These are phyloP conservation scores for Biscutella laevigata DNA, from an alignment of 441 rosid species.

Conservation along the genomic window DNA sequence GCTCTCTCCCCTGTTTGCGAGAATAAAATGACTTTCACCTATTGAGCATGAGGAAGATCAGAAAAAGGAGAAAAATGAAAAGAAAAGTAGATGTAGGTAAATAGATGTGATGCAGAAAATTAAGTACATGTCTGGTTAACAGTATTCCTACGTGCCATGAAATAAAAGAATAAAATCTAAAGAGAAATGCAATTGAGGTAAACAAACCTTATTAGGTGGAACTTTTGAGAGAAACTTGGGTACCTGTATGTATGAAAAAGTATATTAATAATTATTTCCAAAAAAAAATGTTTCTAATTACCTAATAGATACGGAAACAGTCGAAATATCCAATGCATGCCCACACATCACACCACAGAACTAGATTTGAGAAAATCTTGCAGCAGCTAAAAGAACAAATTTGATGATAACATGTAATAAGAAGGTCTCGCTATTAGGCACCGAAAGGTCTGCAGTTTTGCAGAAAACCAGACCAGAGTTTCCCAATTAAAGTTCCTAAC, in stretches of 20 bases:
- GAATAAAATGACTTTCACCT: slow-evolving; percentile 92
- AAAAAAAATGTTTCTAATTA: background rate
- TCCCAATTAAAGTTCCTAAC: slow-evolving; percentile 1
- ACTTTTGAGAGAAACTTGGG: slow-evolving; percentile 31
- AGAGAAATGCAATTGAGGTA: background rate
- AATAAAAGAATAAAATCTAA: background rate
- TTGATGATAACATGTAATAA: slow-evolving; percentile 10
- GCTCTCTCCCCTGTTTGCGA: slow-evolving; percentile 98
- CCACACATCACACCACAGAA: slow-evolving; percentile 9
- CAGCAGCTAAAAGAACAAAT: slow-evolving; percentile 7
- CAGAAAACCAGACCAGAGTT: slow-evolving; percentile 3
- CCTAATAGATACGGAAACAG: background rate
- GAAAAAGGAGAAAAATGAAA: slow-evolving; percentile 3
- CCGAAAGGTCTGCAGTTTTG: background rate
- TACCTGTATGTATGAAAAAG: slow-evolving; percentile 17
- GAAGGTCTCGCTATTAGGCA: slow-evolving; percentile 1
- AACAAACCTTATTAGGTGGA: slow-evolving; percentile 31
- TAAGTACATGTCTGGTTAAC: background rate
- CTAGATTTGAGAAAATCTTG: background rate
- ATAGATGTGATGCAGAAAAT: slow-evolving; percentile 3
- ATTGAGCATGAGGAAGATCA: slow-evolving; percentile 18
- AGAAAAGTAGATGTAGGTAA: background rate
- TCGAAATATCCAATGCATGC: background rate
- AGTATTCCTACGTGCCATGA: background rate
- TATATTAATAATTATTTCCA: background rate